A percentile compares a stretch with the other conserved stretches of the same genome.
These are phyloP conservation scores for Starmerella sp. DNA, from an alignment of 805 yeast genomes.

Conservation along the genomic window DNA sequence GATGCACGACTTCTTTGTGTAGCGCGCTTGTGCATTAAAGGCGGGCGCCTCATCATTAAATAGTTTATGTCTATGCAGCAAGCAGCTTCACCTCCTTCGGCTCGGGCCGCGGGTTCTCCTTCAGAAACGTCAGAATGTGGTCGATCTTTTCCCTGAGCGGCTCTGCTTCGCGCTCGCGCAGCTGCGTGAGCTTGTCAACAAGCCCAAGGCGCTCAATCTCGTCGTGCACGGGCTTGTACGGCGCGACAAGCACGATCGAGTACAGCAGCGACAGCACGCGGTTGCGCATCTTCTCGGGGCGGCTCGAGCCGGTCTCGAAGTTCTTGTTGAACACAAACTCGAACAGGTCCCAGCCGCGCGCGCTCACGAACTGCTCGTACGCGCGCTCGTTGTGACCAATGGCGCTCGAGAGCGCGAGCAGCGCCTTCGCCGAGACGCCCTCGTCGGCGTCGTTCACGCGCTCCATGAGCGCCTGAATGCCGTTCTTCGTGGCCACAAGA, in stretches of 20 bases:
- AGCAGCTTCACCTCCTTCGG: constrained; percentile 3
- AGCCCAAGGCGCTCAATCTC: constrained; percentile 10
- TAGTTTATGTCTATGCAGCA: not conserved
- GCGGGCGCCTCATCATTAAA: too few species aligned
- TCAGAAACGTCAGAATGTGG: constrained; percentile 7
- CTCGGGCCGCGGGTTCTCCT: constrained; percentile 10
- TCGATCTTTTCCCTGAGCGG: constrained; percentile 12
- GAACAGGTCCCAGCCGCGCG: constrained; percentile 53
- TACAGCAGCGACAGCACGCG: constrained; percentile 19
- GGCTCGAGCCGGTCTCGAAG: constrained; percentile 6
- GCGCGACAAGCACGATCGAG: constrained; percentile 13
- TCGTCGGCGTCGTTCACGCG: constrained; percentile 22
- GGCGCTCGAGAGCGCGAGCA: constrained; percentile 67
- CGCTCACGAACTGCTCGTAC: constrained; percentile 42
- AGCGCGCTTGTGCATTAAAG: too few species aligned
- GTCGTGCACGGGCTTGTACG: constrained; percentile 9
- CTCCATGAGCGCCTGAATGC: constrained; percentile 26
- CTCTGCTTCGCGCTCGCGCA: constrained; percentile 2
- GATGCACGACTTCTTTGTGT: too few species aligned
- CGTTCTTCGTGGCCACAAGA: constrained; percentile 31
- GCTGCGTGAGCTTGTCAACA: not conserved
- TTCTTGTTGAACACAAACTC: constrained; percentile 22
- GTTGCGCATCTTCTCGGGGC: constrained; percentile 8
- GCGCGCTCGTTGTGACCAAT: constrained; percentile 57
- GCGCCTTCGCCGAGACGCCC: constrained; percentile 46